Evolutionary conservation across 345 rosid species (phyloP).

Genomic region (Murraya koenigii): DNA sequence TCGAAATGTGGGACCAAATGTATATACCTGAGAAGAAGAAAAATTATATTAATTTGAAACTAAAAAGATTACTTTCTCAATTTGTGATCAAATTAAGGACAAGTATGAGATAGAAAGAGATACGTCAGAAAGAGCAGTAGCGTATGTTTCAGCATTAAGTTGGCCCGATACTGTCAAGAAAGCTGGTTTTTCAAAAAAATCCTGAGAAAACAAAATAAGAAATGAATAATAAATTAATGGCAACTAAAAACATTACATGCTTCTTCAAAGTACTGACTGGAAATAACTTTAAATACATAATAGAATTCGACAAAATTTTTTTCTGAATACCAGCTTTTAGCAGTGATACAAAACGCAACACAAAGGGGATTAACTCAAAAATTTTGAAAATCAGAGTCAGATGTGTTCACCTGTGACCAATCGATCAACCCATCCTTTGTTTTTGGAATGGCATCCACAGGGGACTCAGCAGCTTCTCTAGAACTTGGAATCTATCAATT

Average conservation of each 20-base stretch:
- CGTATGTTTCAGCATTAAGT: constrained; percentile 97
- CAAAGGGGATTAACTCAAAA: not conserved
- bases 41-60: not conserved
- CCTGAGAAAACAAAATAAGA: constrained; percentile 42
- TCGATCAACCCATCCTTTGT: constrained; percentile 75
- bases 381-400: constrained; percentile 2
- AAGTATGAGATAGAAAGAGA: constrained; percentile 9
- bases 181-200: constrained; percentile 95
- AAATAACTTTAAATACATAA: not conserved
- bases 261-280: not conserved
- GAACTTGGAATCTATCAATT: constrained; percentile 74
- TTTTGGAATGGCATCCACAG: constrained; percentile 65
- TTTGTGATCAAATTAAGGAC: constrained; percentile 5
- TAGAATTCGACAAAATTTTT: not conserved
- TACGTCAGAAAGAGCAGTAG: constrained; percentile 97
- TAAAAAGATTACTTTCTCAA: constrained; percentile 5
- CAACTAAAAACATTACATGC: not conserved
- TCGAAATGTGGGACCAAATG: constrained; percentile 98
- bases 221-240: constrained; percentile 12
- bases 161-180: constrained; percentile 98
- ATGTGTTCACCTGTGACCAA: constrained; percentile 77
- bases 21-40: constrained; percentile 61
- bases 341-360: not conserved
- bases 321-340: not conserved
- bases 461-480: constrained; percentile 52